phyloP scores from a whole-genome alignment of 768 basidiomycete genomes.

The Bullera alba region DNA sequence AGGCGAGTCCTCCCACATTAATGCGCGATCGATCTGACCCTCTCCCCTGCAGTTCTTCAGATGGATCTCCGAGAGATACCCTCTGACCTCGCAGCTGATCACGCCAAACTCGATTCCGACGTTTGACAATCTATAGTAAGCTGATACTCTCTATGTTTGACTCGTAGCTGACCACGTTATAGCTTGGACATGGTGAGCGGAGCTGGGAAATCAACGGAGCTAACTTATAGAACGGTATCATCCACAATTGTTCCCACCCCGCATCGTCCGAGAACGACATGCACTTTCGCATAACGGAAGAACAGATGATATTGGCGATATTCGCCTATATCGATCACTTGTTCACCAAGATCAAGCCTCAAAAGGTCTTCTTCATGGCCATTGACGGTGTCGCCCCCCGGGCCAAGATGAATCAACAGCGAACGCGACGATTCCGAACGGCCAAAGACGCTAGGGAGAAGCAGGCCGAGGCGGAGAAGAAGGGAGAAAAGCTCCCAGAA shows the following conservation, averaged over 20 bases:
- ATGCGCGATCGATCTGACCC: not conserved
- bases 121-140: conserved; percentile 57
- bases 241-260: conserved; percentile 75
- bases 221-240: conserved; percentile 50
- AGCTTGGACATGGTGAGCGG: conserved; percentile 17
- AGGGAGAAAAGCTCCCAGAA: conserved; percentile 83
- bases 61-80: conserved; percentile 97
- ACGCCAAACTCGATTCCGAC: conserved; percentile 98
- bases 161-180: not conserved
- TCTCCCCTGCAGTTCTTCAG: conserved; percentile 70
- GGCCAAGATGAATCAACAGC: conserved; percentile 99
- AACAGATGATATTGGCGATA: conserved; percentile 94
- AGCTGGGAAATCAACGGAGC: too few relatives aligned
- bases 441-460: conserved; percentile 86
- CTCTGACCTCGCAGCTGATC: conserved; percentile 93
- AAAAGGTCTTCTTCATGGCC: conserved; percentile 97
- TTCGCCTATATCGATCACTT: conserved; percentile 95
- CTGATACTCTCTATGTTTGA: conserved; percentile 20
- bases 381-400: conserved; percentile 95
- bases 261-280: conserved; percentile 78
- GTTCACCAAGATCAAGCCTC: conserved; percentile 94
- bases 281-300: conserved; percentile 90
- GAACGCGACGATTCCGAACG: conserved; percentile 84
- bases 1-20: conserved; percentile 43
- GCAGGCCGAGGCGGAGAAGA: conserved; percentile 73